A percentile compares a stretch with the other conserved stretches of the same genome.
phyloP scores from a whole-genome alignment of 306 rosid species.

The Lupinus albus region DNA sequence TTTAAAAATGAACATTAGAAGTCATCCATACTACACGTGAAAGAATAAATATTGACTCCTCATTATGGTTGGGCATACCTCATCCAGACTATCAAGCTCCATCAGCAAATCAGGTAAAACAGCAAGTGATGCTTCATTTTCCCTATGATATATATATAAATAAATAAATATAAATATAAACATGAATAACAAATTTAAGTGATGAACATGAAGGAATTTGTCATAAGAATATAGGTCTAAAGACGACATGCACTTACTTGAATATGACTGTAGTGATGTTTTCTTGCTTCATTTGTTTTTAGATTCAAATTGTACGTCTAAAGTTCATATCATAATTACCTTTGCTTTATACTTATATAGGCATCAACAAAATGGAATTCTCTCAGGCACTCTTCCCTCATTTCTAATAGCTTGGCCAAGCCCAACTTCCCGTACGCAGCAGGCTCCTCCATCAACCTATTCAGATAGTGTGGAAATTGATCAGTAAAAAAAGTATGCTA shows the following conservation, averaged over 20 bases:
- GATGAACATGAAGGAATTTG: background rate
- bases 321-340: conserved; percentile 46
- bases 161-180: background rate
- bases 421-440: conserved; percentile 86
- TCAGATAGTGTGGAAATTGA: conserved; percentile 31
- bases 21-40: background rate
- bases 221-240: conserved; percentile 2
- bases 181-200: conserved; percentile 10
- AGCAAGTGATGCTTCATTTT: conserved; percentile 88
- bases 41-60: conserved; percentile 3
- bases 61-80: conserved; percentile 48
- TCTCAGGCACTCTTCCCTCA: conserved; percentile 92
- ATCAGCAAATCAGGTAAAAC: conserved; percentile 74
- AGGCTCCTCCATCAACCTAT: conserved; percentile 88
- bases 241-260: background rate
- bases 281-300: background rate
- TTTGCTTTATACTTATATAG: conserved; percentile 80
- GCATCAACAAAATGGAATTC: conserved; percentile 87
- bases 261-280: conserved; percentile 11
- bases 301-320: conserved; percentile 14
- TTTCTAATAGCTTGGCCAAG: conserved; percentile 79
- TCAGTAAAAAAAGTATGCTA: conserved; percentile 3
- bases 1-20: background rate
- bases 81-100: conserved; percentile 82
- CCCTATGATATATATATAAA: conserved; percentile 51